phyloP scores from a whole-genome alignment of 2,329 filamentous ascomycete species.

The Madurella mycetomatis region DNA sequence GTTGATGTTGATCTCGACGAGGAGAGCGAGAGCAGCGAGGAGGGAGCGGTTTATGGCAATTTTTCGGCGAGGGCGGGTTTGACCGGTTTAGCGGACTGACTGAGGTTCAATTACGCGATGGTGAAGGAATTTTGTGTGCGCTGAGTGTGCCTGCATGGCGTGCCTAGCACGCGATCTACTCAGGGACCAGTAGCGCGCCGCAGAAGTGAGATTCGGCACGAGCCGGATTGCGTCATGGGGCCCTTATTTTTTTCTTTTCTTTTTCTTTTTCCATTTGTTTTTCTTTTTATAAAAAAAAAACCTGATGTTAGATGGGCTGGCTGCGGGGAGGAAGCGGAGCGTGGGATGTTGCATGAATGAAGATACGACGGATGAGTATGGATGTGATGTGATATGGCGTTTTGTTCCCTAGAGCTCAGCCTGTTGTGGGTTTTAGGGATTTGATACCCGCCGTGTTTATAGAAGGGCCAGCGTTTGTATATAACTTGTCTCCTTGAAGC shows the following conservation, averaged over 20 bases:
- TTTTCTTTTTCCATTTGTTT: too few relatives aligned
- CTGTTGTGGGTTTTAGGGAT: not conserved
- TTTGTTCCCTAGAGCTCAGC: not conserved
- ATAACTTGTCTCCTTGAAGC: not conserved
- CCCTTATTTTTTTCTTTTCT: not conserved
- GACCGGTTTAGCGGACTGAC: slow-evolving; percentile 26
- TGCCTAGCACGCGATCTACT: not conserved
- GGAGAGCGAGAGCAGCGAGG: slow-evolving; percentile 50
- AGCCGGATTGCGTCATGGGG: not conserved
- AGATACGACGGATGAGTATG: not conserved
- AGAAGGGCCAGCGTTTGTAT: not conserved
- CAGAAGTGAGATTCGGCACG: not conserved
- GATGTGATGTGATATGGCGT: not conserved
- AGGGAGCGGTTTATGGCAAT: slow-evolving; percentile 48
- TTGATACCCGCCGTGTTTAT: not conserved
- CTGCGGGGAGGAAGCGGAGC: not conserved
- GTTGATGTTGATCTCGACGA: slow-evolving; percentile 42
- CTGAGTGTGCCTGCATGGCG: not conserved
- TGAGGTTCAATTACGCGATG: not conserved
- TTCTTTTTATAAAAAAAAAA: too few relatives aligned
- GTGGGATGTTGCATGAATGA: not conserved
- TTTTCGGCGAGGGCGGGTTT: slow-evolving; percentile 29
- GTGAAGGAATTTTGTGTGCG: not conserved
- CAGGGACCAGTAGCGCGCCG: not conserved
- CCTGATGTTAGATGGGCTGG: not conserved